Base-by-base conservation (phyloP, 2,329 filamentous ascomycete species). In the Emergomyces orientalis region DNA sequence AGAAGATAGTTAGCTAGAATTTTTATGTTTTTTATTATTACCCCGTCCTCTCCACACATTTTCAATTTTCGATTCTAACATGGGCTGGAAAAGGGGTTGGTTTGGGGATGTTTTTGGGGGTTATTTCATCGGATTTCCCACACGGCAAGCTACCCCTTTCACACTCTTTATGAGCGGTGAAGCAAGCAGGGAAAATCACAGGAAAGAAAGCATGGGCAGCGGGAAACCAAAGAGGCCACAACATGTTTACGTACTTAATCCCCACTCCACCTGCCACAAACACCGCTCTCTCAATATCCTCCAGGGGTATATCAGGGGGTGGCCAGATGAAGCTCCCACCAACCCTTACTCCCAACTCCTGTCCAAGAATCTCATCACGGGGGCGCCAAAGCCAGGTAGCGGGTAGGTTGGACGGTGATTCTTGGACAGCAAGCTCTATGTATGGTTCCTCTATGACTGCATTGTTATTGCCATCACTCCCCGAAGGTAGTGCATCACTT, bases 291-390 rank as follows among this genome's bases (percentile, higher is more conserved):
- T 80, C 79, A 51, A 88, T 78, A 4, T 72, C 67, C 3, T 72
- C 69, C 2, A 73, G 64, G 57, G 81, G 74, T 25, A 82, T 65
- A 25, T 74, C 73, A 0, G 67, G 76, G 0, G 88, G 89, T 0
- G 91, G 91, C 79, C 87, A 96, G 3, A 88, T 82, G 70, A 96
- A 96, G 67, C 85, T 87, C 0, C 91, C 91, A 0, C 91, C 91
- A 1, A 94, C 84, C 37, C 90, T 83, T 37, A 96, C 85, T 0
- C 76, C 76, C 17, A 96, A 75, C 59, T 81, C 76, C 13, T 79
- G 76, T 1, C 83, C 81, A 1, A 88, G 66, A 59, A 94, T 86
- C 13, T 84, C 75, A 0, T 77, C 70, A 2, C 70, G 66, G 0
- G 82, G 75, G 55, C 78, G 81, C 88, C 88, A 95, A 5, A 96